These are phyloP conservation scores for Trichosanthes truncata DNA, from an alignment of 306 rosid species.

Conservation along the genomic window DNA sequence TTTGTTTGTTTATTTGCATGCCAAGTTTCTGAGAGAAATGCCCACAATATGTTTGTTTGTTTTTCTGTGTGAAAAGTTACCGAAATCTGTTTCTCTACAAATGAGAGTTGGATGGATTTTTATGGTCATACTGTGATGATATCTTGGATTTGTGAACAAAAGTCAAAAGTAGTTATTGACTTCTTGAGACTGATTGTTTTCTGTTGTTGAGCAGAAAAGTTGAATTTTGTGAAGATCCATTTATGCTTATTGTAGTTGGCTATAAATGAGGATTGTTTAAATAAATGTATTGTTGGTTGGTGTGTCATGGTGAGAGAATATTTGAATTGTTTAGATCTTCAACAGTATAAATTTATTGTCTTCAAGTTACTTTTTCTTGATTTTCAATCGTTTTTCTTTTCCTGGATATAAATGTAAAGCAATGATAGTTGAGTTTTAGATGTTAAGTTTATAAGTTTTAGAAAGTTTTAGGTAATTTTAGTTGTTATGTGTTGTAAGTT, in stretches of 20 bases:
- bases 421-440: no score
- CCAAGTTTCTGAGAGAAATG: no score
- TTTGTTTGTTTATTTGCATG: no score
- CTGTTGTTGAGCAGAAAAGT: background rate
- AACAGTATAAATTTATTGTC: no score
- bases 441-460: no score
- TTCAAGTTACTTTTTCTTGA: no score
- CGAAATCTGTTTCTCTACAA: background rate
- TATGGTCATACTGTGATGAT: background rate
- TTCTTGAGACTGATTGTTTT: background rate
- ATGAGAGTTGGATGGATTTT: background rate
- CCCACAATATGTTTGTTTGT: background rate
- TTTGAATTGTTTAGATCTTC: no score
- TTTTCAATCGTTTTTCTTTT: no score
- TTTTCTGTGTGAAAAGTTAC: background rate
- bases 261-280: background rate
- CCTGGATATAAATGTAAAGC: no score
- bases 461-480: no score
- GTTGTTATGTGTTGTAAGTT: no score
- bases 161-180: background rate
- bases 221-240: background rate
- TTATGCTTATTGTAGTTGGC: background rate
- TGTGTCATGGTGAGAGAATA: no score
- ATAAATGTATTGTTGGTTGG: background rate
- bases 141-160: constrained; percentile 1